Evolutionary conservation across 257 asterid species (phyloP).

Genomic region (Fraxinus americana): DNA sequence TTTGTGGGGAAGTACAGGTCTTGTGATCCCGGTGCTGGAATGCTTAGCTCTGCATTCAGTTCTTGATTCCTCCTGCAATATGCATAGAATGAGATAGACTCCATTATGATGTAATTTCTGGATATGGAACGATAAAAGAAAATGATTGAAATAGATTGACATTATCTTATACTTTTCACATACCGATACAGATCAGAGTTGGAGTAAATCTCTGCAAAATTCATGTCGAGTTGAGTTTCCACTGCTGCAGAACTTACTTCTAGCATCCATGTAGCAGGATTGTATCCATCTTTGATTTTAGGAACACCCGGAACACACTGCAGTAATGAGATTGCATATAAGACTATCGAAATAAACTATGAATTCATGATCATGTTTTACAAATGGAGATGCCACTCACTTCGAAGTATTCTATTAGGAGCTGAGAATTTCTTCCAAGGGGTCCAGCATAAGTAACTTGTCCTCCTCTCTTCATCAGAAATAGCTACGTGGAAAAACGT

Average conservation of each 20-base stretch:
- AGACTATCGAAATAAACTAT: background rate
- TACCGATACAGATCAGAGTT: constrained; percentile 59
- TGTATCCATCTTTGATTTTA: constrained; percentile 52
- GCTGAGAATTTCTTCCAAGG: constrained; percentile 59
- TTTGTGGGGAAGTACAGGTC: constrained; percentile 63
- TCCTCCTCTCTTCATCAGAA: constrained; percentile 73
- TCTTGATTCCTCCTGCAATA: constrained; percentile 54
- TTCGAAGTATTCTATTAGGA: constrained; percentile 58
- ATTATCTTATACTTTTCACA: background rate
- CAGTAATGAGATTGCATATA: background rate
- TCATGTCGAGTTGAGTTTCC: constrained; percentile 48
- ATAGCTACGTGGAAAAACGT: constrained; percentile 35
- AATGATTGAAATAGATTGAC: background rate
- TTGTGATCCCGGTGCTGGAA: constrained; percentile 45
- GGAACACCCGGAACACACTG: constrained; percentile 60
- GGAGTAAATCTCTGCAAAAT: constrained; percentile 55
- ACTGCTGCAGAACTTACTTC: constrained; percentile 56
- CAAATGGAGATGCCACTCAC: constrained; percentile 32
- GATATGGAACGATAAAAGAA: background rate
- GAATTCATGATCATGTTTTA: background rate
- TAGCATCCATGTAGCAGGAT: constrained; percentile 78
- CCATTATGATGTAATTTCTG: background rate
- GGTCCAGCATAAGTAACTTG: constrained; percentile 70
- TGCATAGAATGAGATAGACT: background rate
- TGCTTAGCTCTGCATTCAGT: constrained; percentile 45